phyloP scores from a whole-genome alignment of 805 yeast genomes.

The Candida oleophila region DNA sequence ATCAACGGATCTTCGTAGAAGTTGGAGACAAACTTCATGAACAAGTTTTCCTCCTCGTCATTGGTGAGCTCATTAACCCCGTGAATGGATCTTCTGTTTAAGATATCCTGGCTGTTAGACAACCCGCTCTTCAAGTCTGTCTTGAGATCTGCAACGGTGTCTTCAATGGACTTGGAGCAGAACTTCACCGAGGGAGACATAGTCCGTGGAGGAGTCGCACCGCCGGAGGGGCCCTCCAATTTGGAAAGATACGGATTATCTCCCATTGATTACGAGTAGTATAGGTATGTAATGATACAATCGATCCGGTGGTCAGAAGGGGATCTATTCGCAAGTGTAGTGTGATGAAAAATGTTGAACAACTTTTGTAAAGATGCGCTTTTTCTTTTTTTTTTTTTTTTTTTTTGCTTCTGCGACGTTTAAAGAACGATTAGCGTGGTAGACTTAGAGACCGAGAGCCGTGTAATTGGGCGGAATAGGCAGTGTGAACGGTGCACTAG shows the following conservation, averaged over 20 bases:
- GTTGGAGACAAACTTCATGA: conserved; percentile 71
- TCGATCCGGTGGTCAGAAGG: background rate
- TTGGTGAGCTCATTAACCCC: conserved; percentile 77
- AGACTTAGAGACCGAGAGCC: too few relatives aligned
- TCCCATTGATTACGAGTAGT: conserved; percentile 23
- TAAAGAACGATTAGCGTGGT: too few relatives aligned
- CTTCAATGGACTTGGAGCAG: conserved; percentile 62
- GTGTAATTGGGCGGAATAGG: too few relatives aligned
- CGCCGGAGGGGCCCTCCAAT: conserved; percentile 12
- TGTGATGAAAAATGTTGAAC: background rate
- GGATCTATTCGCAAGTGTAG: background rate
- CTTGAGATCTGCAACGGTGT: conserved; percentile 58
- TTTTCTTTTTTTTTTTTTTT: too few relatives aligned
- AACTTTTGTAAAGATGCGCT: background rate
- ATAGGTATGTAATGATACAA: background rate
- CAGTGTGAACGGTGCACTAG: too few relatives aligned
- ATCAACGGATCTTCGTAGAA: conserved; percentile 92
- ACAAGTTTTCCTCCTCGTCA: conserved; percentile 75
- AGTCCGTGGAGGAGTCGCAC: conserved; percentile 14
- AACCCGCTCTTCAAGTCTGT: conserved; percentile 66
- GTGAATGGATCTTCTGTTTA: conserved; percentile 66
- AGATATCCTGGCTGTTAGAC: conserved; percentile 64
- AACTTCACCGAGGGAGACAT: conserved; percentile 62
- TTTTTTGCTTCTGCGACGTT: too few relatives aligned
- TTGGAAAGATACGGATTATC: conserved; percentile 39